These are phyloP conservation scores for Melastoma malabathricum DNA, from an alignment of 345 rosid genomes.

Conservation along the genomic window DNA sequence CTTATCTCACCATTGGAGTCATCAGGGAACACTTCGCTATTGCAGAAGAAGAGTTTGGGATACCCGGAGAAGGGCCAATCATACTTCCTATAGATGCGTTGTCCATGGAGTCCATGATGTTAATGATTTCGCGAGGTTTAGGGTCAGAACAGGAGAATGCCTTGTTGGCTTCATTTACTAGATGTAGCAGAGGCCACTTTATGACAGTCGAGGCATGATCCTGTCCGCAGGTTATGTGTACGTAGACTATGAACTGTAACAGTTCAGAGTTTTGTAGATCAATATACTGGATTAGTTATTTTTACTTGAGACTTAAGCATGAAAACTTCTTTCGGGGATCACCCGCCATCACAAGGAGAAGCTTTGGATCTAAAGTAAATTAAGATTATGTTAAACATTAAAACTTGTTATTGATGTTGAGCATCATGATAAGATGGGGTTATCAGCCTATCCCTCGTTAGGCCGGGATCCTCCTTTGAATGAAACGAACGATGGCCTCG, in stretches of 20 bases:
- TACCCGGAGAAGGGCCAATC: slow-evolving; percentile 15
- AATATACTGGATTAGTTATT: background rate
- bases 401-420: too few species aligned
- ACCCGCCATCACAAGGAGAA: too few species aligned
- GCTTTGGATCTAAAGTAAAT: too few species aligned
- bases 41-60: slow-evolving; percentile 5
- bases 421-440: too few species aligned
- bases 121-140: slow-evolving; percentile 5
- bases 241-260: background rate
- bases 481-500: too few species aligned
- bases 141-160: slow-evolving; percentile 20
- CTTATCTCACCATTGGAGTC: slow-evolving; percentile 3
- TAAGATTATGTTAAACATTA: too few species aligned
- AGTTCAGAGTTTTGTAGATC: background rate
- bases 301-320: background rate
- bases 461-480: too few species aligned
- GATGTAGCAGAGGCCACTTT: background rate
- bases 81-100: slow-evolving; percentile 17
- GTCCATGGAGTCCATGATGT: slow-evolving; percentile 14
- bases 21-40: background rate
- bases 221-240: background rate
- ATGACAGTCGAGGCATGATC: background rate
- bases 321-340: too few species aligned
- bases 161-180: slow-evolving; percentile 2
- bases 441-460: too few species aligned